Percentiles rank a stretch among this genome's conserved stretches.
Conservation (phyloP, 139 green algal genomes). For the Chlorella sorokiniana region DNA sequence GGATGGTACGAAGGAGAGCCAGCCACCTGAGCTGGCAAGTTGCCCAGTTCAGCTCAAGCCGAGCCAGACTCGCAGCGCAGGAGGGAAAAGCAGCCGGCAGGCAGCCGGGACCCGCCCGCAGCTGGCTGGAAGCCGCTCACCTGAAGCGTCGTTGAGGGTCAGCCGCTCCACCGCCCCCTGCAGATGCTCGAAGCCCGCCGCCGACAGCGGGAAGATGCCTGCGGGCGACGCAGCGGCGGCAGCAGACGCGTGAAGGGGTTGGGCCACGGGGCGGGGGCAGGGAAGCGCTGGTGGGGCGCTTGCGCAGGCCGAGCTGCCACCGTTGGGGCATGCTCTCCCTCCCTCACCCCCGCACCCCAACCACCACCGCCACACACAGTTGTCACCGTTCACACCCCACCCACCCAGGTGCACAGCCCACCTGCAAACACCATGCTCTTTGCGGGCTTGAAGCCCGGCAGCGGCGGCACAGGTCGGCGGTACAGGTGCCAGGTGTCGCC, state of each 20-base stretch:
- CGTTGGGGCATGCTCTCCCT: background rate
- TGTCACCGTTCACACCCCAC: background rate
- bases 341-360: background rate
- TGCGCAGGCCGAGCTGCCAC: background rate
- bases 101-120: background rate
- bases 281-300: background rate
- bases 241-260: too few species aligned
- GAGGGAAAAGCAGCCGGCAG: background rate
- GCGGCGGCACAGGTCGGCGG: constrained; percentile 22
- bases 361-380: background rate
- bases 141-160: constrained; percentile 88
- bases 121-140: too few species aligned
- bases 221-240: background rate
- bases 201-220: constrained; percentile 72
- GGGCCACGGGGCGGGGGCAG: too few species aligned
- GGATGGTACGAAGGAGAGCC: background rate
- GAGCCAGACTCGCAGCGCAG: too few species aligned
- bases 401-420: constrained; percentile 31
- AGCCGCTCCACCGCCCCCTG: constrained; percentile 78
- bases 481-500: constrained; percentile 81
- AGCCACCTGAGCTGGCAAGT: background rate
- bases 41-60: too few species aligned
- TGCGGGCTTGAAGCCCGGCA: constrained; percentile 80
- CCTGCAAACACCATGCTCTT: constrained; percentile 91
- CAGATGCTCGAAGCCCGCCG: constrained; percentile 73